phyloP scores from a whole-genome alignment of 139 green algal species.

The Chloropicon primus region DNA sequence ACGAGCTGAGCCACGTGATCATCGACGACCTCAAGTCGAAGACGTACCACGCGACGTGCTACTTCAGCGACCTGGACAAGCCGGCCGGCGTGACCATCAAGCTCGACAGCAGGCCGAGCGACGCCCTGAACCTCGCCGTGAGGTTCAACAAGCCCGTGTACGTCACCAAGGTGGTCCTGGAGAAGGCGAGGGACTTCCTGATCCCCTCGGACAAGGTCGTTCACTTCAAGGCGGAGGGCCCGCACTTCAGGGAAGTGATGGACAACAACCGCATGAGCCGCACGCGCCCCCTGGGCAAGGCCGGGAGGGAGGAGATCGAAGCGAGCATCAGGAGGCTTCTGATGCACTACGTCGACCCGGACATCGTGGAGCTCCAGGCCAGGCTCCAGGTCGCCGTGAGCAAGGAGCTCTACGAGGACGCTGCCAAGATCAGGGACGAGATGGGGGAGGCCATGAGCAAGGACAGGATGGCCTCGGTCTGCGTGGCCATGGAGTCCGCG shows the following conservation, averaged over 20 bases:
- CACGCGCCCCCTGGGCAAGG: background rate
- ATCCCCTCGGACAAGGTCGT: conserved; percentile 6
- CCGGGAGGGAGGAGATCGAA: conserved; percentile 38
- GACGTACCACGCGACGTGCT: conserved; percentile 45
- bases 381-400: conserved; percentile 61
- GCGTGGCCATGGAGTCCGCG: conserved; percentile 41
- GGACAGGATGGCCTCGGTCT: conserved; percentile 21
- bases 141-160: conserved; percentile 60
- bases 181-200: conserved; percentile 3
- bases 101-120: conserved; percentile 50
- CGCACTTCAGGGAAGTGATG: background rate
- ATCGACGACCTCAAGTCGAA: conserved; percentile 35
- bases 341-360: conserved; percentile 46
- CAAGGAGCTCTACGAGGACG: conserved; percentile 66
- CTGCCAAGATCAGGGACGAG: conserved; percentile 28
- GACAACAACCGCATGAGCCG: background rate
- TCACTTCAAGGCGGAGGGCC: too few relatives aligned
- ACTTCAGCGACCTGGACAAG: background rate
- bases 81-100: conserved; percentile 28
- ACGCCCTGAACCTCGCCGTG: conserved; percentile 75
- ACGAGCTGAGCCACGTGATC: conserved; percentile 35
- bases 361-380: conserved; percentile 53
- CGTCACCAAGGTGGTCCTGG: conserved; percentile 33
- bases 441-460: conserved; percentile 34
- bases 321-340: conserved; percentile 45